Percentiles rank a stretch among this genome's conserved stretches.
These are phyloP conservation scores for Helotiales sp. DNA, from an alignment of 2,329 filamentous ascomycete genomes.

Conservation along the genomic window DNA sequence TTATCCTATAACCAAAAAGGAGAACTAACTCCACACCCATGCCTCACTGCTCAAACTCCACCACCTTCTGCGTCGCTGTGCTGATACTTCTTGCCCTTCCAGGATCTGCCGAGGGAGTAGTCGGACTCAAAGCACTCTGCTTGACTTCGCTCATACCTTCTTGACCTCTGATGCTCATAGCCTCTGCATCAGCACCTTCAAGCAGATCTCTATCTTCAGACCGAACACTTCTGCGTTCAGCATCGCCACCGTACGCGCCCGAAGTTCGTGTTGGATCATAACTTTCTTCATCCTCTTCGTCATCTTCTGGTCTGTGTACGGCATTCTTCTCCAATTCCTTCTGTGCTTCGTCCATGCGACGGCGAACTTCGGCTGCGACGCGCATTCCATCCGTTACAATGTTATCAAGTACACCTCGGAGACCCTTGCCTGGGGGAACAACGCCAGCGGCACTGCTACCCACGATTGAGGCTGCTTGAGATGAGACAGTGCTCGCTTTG, in stretches of 20 bases:
- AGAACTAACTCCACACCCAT: not conserved
- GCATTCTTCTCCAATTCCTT: constrained; percentile 85
- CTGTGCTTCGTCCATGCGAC: constrained; percentile 94
- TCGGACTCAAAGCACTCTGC: constrained; percentile 17
- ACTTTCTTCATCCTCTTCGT: constrained; percentile 68
- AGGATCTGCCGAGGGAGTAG: constrained; percentile 29
- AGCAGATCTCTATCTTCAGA: constrained; percentile 70
- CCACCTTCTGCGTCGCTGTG: constrained; percentile 40
- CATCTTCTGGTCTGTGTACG: constrained; percentile 64
- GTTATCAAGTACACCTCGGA: constrained; percentile 92
- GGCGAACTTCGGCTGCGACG: constrained; percentile 86
- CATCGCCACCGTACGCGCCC: constrained; percentile 54
- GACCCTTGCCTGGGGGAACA: constrained; percentile 60
- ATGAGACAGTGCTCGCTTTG: constrained; percentile 42
- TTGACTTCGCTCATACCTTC: constrained; percentile 24
- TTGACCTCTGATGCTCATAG: constrained; percentile 44
- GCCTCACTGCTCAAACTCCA: constrained; percentile 45
- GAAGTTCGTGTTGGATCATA: constrained; percentile 46
- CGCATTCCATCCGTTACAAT: constrained; percentile 98
- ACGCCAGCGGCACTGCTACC: constrained; percentile 32
- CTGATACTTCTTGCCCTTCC: constrained; percentile 29
- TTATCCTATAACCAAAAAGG: not conserved
- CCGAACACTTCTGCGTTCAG: constrained; percentile 63
- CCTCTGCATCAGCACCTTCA: constrained; percentile 72
- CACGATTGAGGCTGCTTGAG: constrained; percentile 37